Conservation (phyloP, 1,284 basidiomycete genomes). For the Trametes polyzona region DNA sequence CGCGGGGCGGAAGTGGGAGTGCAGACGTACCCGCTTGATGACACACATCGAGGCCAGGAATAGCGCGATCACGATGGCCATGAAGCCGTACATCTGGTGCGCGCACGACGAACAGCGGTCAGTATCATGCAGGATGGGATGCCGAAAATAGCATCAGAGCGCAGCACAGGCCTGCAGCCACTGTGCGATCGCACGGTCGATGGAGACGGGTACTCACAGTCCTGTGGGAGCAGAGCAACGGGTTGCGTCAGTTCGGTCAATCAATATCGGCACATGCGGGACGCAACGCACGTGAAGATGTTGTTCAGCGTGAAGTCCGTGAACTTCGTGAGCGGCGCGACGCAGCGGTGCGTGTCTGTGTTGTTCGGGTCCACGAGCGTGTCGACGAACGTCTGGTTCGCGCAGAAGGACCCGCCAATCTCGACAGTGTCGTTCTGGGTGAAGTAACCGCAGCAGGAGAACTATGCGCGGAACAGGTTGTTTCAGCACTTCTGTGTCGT, state of each 20-base stretch:
- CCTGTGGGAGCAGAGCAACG: slow-evolving; percentile 10
- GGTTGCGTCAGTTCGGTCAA: slow-evolving; percentile 1
- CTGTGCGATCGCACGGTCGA: neutral
- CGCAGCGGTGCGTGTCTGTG: slow-evolving; percentile 51
- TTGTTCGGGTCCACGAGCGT: slow-evolving; percentile 48
- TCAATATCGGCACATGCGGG: neutral
- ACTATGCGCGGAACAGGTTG: slow-evolving; percentile 41
- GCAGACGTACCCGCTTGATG: slow-evolving; percentile 69
- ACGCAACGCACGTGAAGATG: slow-evolving; percentile 71
- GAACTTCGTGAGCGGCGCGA: slow-evolving; percentile 61
- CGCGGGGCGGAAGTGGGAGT: neutral
- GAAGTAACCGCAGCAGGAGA: slow-evolving; percentile 85
- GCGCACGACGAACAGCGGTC: slow-evolving; percentile 14
- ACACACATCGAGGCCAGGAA: slow-evolving; percentile 82
- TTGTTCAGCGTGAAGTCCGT: slow-evolving; percentile 78
- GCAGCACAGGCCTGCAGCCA: neutral
- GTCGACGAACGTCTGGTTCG: slow-evolving; percentile 52
- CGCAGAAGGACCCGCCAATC: slow-evolving; percentile 66
- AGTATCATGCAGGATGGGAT: neutral
- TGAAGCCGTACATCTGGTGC: slow-evolving; percentile 72
- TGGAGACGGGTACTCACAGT: slow-evolving; percentile 21
- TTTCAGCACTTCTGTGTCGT: neutral
- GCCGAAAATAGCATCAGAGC: slow-evolving; percentile 3
- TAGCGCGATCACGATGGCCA: slow-evolving; percentile 74
- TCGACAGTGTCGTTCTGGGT: slow-evolving; percentile 61